Base-by-base conservation (phyloP, 345 rosid species). In the Salix viminalis region DNA sequence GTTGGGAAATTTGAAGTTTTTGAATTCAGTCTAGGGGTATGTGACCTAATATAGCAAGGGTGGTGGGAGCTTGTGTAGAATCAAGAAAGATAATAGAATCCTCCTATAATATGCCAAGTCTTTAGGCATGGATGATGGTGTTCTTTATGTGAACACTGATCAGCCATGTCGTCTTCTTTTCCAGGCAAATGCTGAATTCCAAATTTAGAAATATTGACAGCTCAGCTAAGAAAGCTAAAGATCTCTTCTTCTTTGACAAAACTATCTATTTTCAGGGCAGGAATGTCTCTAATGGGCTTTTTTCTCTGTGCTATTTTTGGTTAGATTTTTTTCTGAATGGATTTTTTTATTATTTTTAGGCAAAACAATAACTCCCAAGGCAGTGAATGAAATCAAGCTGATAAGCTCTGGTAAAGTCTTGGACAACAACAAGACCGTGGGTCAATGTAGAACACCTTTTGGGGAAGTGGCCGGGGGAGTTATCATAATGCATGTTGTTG, bases 401-500 rank as follows among this genome's bases (percentile, higher is more conserved):
- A 94, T 94, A 16, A 88, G 90, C 84, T 91, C 94, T 1, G 98
- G 97, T 37, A 92, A 94, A 85, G 88, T 92, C 67, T 84, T 94
- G 91, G 98, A 94, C 75, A 94, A 91, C 64, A 87, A 67, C 85
- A 92, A 86, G 84, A 90, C 93, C 46, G 93, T 92, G 77, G 96
- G 89, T 23, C 97, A 94, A 87, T 94, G 96, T 84, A 92, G 86
- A 84, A 82, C 79, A 56, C 97, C 97, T 15, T 89, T 84, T 62
- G 90, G 92, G 54, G 98, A 94, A 23, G 84, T 82, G 77, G 80
- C 89, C 1, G 94, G 92, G 24, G 92, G 88, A 36, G 67, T 80
- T 15, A 86, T 84, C 79, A 86, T 92, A 68, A 92, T 92, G 97
- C 97, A 90, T 79, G 97, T 92, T 82, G 97, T 92, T 88, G 95